Evolutionary conservation across 257 asterid species (phyloP), one percentile per base, ranked within the genome.

Genomic region (Capsicum chinense): DNA sequence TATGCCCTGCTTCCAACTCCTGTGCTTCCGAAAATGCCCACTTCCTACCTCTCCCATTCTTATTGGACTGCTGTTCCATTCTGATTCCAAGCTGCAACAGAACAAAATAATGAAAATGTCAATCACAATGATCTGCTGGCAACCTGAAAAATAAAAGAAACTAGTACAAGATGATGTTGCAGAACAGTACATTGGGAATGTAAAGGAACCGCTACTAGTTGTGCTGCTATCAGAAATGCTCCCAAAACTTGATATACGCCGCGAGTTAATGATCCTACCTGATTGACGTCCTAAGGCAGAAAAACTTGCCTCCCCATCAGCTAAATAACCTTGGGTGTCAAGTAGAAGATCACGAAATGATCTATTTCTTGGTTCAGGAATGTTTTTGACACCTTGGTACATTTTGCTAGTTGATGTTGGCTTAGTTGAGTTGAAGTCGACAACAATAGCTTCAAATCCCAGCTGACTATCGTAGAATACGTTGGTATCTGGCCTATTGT

Each of bases 51-150:
- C 96, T 15, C 84, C 91, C 97, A 95, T 92, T 82, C 97, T 88
- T n/a, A 91, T 97, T 4, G 98, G 99, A 83, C 98, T 95, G 91
- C 97, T 91, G 82, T 89, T 91, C 97, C 98, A 94, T 84, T 92
- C 98, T 3, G 92, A 68, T 63, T 90, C 97, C 82, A 97, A 92
- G 84, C 98, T 97, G 95, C 83, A 87, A 50, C 21, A 84, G 64
- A 83, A 74, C 7, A 9, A 26, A 54, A 74, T 80, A 7, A 44
- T 5, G 37, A 76, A 26, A 17, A 54, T 26, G 15, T 14, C 63
- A 54, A 10, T 21, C 62, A 76, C 48, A 26, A 76, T 7, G 19
- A 74, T 52, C n/a, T 4, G 14, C 9, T 10, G 14, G 47, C 9
- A 33, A 9, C 4, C 19, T 44, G 26, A 15, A 21, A 42, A 83